Percentiles rank a stretch among this genome's conserved stretches.
Evolutionary conservation across 345 rosid species (phyloP).

Genomic region (Diplotaxis tenuifolia): DNA sequence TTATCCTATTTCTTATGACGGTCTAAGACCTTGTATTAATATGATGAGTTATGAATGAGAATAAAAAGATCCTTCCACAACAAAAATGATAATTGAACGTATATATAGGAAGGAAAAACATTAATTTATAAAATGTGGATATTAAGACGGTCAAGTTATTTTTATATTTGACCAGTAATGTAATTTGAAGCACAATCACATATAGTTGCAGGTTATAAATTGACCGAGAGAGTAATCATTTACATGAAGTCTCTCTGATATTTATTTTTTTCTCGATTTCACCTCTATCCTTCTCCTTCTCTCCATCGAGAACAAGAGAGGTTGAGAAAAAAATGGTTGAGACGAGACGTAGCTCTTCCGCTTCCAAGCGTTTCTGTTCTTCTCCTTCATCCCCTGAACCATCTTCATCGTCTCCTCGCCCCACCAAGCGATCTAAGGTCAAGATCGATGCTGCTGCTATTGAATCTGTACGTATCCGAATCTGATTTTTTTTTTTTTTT

Average conservation of each 20-base stretch:
- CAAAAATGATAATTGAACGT: not conserved
- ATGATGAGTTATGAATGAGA: too few species aligned
- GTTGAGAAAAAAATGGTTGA: slow-evolving; percentile 64
- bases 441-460: slow-evolving; percentile 13
- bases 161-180: slow-evolving; percentile 7
- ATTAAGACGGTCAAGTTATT: slow-evolving; percentile 7
- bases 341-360: slow-evolving; percentile 85
- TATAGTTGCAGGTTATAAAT: slow-evolving; percentile 18
- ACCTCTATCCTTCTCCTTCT: not conserved
- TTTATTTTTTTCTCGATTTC: slow-evolving; percentile 6
- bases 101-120: not conserved
- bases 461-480: not conserved
- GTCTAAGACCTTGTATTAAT: too few species aligned
- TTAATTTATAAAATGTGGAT: not conserved
- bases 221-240: slow-evolving; percentile 32
- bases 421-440: slow-evolving; percentile 82
- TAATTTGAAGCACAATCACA: not conserved
- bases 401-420: slow-evolving; percentile 49
- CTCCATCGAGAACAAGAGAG: slow-evolving; percentile 6
- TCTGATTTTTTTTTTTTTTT: not conserved
- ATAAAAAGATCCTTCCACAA: too few species aligned
- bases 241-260: slow-evolving; percentile 32
- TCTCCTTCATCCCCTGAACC: slow-evolving; percentile 46
- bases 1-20: too few species aligned
- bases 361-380: slow-evolving; percentile 77